These are phyloP conservation scores for Colletotrichum euphorbiae DNA, from an alignment of 2,329 filamentous ascomycete genomes.

Conservation along the genomic window DNA sequence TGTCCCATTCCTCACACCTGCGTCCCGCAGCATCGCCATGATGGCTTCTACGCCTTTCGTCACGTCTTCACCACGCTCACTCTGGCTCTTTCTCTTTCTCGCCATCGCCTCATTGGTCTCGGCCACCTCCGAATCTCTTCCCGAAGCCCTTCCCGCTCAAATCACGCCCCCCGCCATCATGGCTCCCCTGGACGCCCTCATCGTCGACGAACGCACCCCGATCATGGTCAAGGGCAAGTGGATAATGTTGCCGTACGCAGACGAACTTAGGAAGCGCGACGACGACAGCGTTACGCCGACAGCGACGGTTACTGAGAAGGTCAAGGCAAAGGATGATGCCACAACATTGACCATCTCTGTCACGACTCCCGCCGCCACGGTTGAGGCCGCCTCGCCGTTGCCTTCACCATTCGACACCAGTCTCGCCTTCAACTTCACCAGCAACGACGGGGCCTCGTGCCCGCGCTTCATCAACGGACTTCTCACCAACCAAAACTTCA, in stretches of 20 bases:
- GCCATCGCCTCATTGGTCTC: slow-evolving; percentile 41
- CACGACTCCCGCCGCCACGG: slow-evolving; percentile 44
- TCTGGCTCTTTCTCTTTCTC: slow-evolving; percentile 46
- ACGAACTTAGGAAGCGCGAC: slow-evolving; percentile 45
- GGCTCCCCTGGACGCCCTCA: slow-evolving; percentile 25
- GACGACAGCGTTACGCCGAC: slow-evolving; percentile 37
- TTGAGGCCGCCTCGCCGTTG: slow-evolving; percentile 54
- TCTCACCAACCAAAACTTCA: slow-evolving; percentile 74
- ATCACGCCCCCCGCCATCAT: slow-evolving; percentile 31
- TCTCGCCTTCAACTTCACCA: slow-evolving; percentile 71
- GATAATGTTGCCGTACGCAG: slow-evolving; percentile 38
- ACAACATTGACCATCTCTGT: slow-evolving; percentile 36
- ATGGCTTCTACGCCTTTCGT: slow-evolving; percentile 42
- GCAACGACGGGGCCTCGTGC: slow-evolving; percentile 63
- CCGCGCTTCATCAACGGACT: slow-evolving; percentile 76
- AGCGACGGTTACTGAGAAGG: slow-evolving; percentile 11
- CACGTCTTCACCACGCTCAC: slow-evolving; percentile 42
- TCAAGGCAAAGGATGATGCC: slow-evolving; percentile 21
- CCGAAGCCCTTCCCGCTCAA: slow-evolving; percentile 21
- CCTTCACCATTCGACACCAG: slow-evolving; percentile 77
- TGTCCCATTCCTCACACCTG: slow-evolving; percentile 43
- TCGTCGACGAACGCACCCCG: slow-evolving; percentile 40
- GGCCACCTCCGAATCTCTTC: slow-evolving; percentile 13
- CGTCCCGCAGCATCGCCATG: slow-evolving; percentile 43
- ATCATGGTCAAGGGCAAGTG: slow-evolving; percentile 40